Evolutionary conservation across 495 filamentous ascomycete genomes (phyloP).

Genomic region (Talaromyces thailandensis): DNA sequence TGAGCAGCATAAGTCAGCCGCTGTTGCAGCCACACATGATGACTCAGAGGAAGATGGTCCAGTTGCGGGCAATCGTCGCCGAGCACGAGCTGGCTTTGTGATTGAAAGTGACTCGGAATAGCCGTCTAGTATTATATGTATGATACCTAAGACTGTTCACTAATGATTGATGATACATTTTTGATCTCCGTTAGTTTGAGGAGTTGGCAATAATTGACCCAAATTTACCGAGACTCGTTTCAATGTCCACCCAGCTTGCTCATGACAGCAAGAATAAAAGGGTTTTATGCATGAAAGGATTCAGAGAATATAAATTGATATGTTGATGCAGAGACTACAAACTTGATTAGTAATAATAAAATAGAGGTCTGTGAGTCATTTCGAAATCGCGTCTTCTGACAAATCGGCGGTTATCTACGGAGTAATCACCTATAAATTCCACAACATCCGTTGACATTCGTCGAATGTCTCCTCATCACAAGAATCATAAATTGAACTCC

Average conservation of each 20-base stretch:
- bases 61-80: slow-evolving; percentile 22
- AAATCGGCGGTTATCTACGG: not conserved
- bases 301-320: not conserved
- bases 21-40: slow-evolving; percentile 8
- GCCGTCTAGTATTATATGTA: not conserved
- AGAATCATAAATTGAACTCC: not conserved
- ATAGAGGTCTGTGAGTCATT: not conserved
- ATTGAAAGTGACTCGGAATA: slow-evolving; percentile 45
- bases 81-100: slow-evolving; percentile 37
- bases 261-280: not conserved
- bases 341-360: too few relatives aligned
- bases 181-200: not conserved
- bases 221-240: not conserved
- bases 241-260: not conserved
- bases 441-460: not conserved
- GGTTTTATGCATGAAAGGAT: not conserved
- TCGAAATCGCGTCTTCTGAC: not conserved
- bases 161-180: not conserved
- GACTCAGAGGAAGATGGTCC: slow-evolving; percentile 27
- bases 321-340: too few relatives aligned
- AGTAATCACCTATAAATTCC: not conserved
- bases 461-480: not conserved
- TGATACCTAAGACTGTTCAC: not conserved
- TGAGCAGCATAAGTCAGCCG: slow-evolving; percentile 18
- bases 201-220: not conserved